Conservation (phyloP, 306 rosid genomes). For the Datisca glomerata region DNA sequence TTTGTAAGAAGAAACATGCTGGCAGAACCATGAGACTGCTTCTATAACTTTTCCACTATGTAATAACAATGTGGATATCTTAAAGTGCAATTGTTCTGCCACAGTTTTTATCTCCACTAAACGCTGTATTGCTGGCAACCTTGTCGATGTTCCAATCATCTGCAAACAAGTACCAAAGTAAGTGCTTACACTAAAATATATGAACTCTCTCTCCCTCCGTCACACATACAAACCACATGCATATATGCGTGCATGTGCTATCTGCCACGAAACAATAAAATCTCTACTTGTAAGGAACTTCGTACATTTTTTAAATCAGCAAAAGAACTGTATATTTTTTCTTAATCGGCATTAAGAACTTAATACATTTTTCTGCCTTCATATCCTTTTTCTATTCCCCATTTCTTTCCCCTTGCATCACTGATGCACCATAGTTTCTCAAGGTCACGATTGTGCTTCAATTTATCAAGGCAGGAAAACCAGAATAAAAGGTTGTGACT, state of each 20-base stretch:
- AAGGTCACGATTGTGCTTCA: background rate
- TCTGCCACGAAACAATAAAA: too few species aligned
- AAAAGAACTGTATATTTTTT: too few species aligned
- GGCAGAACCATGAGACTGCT: conserved; percentile 77
- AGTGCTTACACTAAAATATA: conserved; percentile 5
- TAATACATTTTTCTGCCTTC: background rate
- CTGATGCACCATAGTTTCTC: background rate
- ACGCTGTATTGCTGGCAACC: conserved; percentile 65
- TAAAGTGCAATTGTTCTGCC: conserved; percentile 81
- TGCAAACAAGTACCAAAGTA: conserved; percentile 26
- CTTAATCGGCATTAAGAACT: too few species aligned
- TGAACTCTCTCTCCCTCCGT: background rate
- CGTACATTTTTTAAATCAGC: too few species aligned
- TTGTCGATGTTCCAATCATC: conserved; percentile 77
- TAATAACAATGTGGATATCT: conserved; percentile 74
- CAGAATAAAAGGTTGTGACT: conserved; percentile 1
- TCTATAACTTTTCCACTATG: conserved; percentile 88
- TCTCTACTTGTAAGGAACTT: too few species aligned
- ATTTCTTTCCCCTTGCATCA: background rate
- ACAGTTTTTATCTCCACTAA: conserved; percentile 71
- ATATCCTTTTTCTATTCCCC: background rate
- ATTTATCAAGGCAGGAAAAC: background rate
- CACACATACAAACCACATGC: background rate
- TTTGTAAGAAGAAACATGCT: conserved; percentile 61
- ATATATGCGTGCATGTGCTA: too few species aligned